Evolutionary conservation across 2,329 filamentous ascomycete species (phyloP), one percentile per base, ranked within the genome.

Genomic region (Phaeosphaeria sp.): DNA sequence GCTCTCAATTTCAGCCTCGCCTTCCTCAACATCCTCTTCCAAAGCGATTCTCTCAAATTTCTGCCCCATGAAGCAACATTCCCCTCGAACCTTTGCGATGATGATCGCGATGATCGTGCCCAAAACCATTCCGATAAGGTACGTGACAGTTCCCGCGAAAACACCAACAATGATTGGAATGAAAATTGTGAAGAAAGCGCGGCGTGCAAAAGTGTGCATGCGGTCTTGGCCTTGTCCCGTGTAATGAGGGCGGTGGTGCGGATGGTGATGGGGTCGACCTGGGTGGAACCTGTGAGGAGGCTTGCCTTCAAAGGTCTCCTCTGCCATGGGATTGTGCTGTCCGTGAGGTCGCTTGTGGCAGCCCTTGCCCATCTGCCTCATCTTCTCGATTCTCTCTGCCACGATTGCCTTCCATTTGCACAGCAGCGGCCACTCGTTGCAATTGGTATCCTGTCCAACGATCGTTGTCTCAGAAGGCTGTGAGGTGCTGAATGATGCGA

Each of bases 111-210:
- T 80, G 52, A 89, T 66, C 50, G 85, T 87, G 60, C 88, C 89
- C 42, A 89, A 74, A 56, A 88, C 78, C 84, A 92, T 89, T 54
- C 87, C 89, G 47, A 91, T 72, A 42, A 90, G 74, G 75, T 89
- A 89, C 62, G 89, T 87, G 27, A 83, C 82, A 54, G 91, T 83
- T 69, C 90, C 90, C 46, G 88, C 87, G 22, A 87, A 82, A 62
- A 92, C 83, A 57, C 90, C 90, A 62, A 91, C 83, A 52, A 90
- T 78, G 52, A 91, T 81, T 1, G 90, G 90, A 41, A 92, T 80
- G 48, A 92, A 74, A 46, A 92, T 83, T 60, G 89, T 86, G 39
- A 86, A 80, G 61, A 84, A 81, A 50, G 90, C 81, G 66, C 84
- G 84, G 68, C 82, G 71, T 36, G 72, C 54, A 59, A 75, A 72